Base-by-base conservation (phyloP, 2,329 filamentous ascomycete genomes). In the Ophiostoma ulmi region DNA sequence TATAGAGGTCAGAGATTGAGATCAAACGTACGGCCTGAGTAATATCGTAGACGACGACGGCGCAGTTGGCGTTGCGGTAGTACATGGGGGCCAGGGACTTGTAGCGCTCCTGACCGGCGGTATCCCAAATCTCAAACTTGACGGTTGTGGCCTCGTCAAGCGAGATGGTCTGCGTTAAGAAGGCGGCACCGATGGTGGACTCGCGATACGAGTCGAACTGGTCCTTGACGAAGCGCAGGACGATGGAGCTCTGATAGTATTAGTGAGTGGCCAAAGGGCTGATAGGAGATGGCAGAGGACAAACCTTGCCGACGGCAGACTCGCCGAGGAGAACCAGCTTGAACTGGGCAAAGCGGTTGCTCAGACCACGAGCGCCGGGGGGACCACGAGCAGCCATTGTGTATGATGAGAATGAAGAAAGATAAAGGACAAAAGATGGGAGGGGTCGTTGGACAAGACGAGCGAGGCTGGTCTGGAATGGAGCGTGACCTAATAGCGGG, bases 41-140 rank as follows among this genome's bases (percentile, higher is more conserved):
- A 78, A 99, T 98, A 83, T 99, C 95, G 82, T 99, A 99, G 75
- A 99, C 95, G 67, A 99, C 94, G 41, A 99, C 94, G 72, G 96
- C 95, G 83, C 95, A 98, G 87, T 99, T 98, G 76, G 96, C 96
- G 80, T 99, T 99, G 77, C 96, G 87, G 84, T 99, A 99, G 86
- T 99, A 99, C 95, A 99, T 99, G 77, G 95, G 95, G 44, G 95
- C 95, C 75, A 99, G 86, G 14, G 95, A 98, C 86, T 98, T 98
- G 87, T 98, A 99, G 78, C 96, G 89, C 83, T 99, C 95, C 83
- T 99, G 95, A 74, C 95, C 95, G 74, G 95, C 95, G 11, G 95
- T 99, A 82, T 97, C 94, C 94, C 95, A 99, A 79, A 99, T 99
- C 83, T 99, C 95, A 79, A 99, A 99, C 85, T 99, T 99, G 82